Evolutionary conservation across 257 asterid genomes (phyloP).

Genomic region (Lavandula angustifolia): DNA sequence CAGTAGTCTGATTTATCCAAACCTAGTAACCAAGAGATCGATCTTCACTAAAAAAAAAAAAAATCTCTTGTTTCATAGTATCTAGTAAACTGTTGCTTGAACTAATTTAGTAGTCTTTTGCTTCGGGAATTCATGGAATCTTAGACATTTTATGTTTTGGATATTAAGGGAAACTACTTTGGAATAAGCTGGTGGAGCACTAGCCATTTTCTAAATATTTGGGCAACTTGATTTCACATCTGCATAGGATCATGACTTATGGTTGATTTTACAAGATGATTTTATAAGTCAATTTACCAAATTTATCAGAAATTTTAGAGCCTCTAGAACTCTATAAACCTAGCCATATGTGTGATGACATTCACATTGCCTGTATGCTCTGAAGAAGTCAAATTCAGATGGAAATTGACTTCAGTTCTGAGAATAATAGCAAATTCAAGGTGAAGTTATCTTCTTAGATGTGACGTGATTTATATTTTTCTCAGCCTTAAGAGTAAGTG

Average conservation of each 20-base stretch:
- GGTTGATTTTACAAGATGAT: background rate
- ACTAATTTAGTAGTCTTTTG: background rate
- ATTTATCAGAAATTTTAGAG: conserved; percentile 1
- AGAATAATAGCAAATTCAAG: background rate
- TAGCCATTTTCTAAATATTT: background rate
- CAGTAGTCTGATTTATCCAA: background rate
- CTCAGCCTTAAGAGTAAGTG: background rate
- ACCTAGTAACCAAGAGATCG: too few species aligned
- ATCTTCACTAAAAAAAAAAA: too few species aligned
- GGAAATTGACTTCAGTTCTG: background rate
- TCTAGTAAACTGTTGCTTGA: background rate
- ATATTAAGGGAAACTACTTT: background rate
- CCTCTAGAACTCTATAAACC: background rate
- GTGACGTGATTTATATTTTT: background rate
- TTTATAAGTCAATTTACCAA: background rate
- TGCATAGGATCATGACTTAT: background rate
- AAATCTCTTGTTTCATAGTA: too few species aligned
- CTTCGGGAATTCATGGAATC: background rate
- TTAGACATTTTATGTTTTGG: background rate
- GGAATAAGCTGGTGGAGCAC: background rate
- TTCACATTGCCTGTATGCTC: background rate
- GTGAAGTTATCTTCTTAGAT: background rate
- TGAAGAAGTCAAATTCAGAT: background rate
- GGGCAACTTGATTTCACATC: background rate
- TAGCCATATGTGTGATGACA: background rate